Evolutionary conservation across 805 yeast genomes (phyloP), one percentile per base, ranked within the genome.

Genomic region (Lachancea lanzarotensis): DNA sequence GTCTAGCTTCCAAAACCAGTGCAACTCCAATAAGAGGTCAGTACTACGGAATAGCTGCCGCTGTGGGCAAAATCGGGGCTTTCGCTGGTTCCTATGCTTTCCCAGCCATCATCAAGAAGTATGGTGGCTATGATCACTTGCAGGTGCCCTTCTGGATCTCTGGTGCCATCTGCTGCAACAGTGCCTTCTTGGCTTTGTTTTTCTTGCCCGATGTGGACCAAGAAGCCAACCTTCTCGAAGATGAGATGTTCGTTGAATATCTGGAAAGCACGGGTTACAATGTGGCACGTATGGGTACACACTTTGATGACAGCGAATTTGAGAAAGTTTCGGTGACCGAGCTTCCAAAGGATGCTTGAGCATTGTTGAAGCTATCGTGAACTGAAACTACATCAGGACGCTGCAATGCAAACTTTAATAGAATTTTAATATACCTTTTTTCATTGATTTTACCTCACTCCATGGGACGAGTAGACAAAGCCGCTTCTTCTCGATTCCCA

Each of bases 1-100:
- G 85, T 45, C 72, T 90, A 50, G 95, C 95, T 17, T 76, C 95
- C 35, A 89, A 89, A 67, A 83, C 95, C 6, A 75, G 82, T 38
- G 84, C 96, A 37, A 82, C 96, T 9, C 81, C 95, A 18, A 76
- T 89, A 45, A 81, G 97, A 70, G 97, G 96, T 47, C 84, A 84
- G 56, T 86, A 84, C 67, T 90, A 90, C 61, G 93, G 93, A 56
- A 73, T 88, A 54, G 91, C 95, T 36, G 96, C 97, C 45, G 96
- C 96, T 20, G 55, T 81, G 43, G 97, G 96, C 59, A 90, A 90
- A 65, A 71, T 87, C 48, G 97, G 97, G 61, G 97, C 96, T 1
- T 89, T 90, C 60, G 84, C 82, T 26, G 96, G 96, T 45, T 82
- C 93, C 38, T 88, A 82, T 59, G 82, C 84, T 27, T 91, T 91